phyloP scores from a whole-genome alignment of 164 flowering plant species.

The Buxus sempervirens region DNA sequence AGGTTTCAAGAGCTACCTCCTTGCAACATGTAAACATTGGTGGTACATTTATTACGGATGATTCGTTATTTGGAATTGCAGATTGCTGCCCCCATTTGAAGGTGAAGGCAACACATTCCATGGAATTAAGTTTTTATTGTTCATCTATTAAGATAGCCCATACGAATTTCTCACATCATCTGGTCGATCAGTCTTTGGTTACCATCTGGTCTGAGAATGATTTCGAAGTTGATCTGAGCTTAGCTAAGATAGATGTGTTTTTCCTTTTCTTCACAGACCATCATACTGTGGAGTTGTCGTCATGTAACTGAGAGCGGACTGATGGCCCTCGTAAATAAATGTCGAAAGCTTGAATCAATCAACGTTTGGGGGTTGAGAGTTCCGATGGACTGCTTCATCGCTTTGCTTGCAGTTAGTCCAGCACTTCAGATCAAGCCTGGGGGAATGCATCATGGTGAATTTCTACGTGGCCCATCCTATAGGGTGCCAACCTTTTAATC shows the following conservation, averaged over 20 bases:
- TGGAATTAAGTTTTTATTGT: too few relatives aligned
- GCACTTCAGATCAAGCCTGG: conserved; percentile 70
- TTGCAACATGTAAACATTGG: conserved; percentile 82
- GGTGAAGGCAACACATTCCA: conserved; percentile 50
- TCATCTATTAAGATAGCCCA: too few relatives aligned
- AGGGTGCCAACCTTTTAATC: conserved; percentile 1
- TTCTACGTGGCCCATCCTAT: conserved; percentile 31
- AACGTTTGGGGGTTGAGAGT: conserved; percentile 86
- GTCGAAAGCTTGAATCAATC: conserved; percentile 68
- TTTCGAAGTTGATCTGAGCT: neutral
- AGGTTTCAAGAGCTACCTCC: conserved; percentile 77
- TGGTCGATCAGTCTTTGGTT: too few relatives aligned
- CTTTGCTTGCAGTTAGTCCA: conserved; percentile 66
- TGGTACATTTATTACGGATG: conserved; percentile 93
- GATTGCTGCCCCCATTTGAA: conserved; percentile 65
- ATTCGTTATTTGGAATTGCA: conserved; percentile 75
- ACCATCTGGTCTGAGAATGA: too few relatives aligned
- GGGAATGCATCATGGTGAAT: conserved; percentile 29
- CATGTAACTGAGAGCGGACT: conserved; percentile 88
- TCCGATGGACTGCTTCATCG: conserved; percentile 64
- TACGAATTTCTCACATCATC: too few relatives aligned
- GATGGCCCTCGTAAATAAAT: conserved; percentile 60
- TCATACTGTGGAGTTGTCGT: conserved; percentile 91
- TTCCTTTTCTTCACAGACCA: conserved; percentile 39
- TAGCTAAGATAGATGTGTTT: neutral